Evolutionary conservation across 2,329 filamentous ascomycete species (phyloP), one percentile per base, ranked within the genome.

Genomic region (Diaporthe citrichinensis): DNA sequence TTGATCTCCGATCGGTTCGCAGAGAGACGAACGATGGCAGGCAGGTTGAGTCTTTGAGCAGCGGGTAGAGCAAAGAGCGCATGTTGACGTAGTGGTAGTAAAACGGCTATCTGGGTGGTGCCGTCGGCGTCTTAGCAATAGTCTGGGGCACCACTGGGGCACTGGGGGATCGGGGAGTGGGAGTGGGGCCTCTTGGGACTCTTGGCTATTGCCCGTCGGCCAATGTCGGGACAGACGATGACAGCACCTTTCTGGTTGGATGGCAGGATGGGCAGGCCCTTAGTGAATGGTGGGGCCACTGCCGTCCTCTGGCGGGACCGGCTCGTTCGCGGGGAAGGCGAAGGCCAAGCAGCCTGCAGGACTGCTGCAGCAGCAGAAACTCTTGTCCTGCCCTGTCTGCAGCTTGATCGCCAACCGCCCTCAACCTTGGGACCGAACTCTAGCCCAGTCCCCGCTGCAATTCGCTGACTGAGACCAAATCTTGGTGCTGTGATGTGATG

Each of bases 201-300:
- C 61, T 53, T 68, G 62, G 62, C 62, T 23, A 4, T 31, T 34
- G 49, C 34, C 65, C 14, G 12, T 69, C 65, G 65, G 65, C 65
- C 65, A 69, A 69, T 69, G 34, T 69, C 65, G 65, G 65, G 49
- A 69, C 49, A 69, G 49, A 34, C 65, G 49, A 69, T 69, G 49
- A 69, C 65, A 69, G 49, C 46, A 69, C 34, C 49, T 51, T 53
- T 68, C 46, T 36, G 44, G 39, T 68, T 68, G 62, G 62, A 53
- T 39, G 59, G 59, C 41, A 46, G 59, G 59, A 58, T 36, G 58
- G 58, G 36, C 58, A 58, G 55, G 55, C 55, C 23, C 39, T 44
- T 36, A 14, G 36, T 41, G n/a, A 36, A 62, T 10, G 31, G 55
- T 58, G 55, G 55, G 55, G 31, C 39, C 15, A 62, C n/a, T 44